Evolutionary conservation across 169 alveolate genomes (phyloP).

Genomic region (Plasmodium sp.): DNA sequence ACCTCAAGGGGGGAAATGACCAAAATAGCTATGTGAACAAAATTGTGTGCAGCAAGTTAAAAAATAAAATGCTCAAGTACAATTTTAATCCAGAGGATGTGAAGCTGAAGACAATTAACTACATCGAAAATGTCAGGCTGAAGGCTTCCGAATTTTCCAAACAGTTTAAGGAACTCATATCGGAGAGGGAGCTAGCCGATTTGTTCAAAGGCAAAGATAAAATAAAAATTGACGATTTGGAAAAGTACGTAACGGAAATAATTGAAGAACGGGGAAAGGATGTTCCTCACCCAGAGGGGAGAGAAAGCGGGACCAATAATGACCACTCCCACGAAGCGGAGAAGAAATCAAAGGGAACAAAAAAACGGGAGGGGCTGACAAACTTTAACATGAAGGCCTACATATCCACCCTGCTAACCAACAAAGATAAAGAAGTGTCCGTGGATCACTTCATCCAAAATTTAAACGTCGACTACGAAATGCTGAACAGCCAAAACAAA

Average conservation of each 20-base stretch:
- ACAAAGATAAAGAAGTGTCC: constrained; percentile 30
- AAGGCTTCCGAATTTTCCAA: constrained; percentile 63
- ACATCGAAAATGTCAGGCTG: constrained; percentile 46
- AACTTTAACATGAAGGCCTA: constrained; percentile 61
- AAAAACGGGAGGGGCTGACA: constrained; percentile 39
- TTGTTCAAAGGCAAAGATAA: constrained; percentile 55
- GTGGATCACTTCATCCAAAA: constrained; percentile 47
- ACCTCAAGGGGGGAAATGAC: constrained; percentile 35
- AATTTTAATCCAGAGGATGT: constrained; percentile 59
- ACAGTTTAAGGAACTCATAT: constrained; percentile 39
- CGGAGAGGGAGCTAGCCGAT: constrained; percentile 26
- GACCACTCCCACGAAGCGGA: background rate
- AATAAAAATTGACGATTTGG: constrained; percentile 42
- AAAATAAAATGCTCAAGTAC: constrained; percentile 57
- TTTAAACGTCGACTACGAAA: constrained; percentile 32
- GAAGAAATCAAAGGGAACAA: background rate
- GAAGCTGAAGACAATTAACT: constrained; percentile 44
- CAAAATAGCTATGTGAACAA: constrained; percentile 37
- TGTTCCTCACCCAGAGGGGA: background rate
- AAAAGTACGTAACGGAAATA: constrained; percentile 19
- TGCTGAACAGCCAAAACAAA: constrained; percentile 9
- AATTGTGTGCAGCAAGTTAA: constrained; percentile 46
- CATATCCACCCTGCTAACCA: constrained; percentile 49
- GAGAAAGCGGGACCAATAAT: background rate
- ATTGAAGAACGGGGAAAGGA: background rate